Conservation (phyloP, 345 rosid species). For the Linum tenue region DNA sequence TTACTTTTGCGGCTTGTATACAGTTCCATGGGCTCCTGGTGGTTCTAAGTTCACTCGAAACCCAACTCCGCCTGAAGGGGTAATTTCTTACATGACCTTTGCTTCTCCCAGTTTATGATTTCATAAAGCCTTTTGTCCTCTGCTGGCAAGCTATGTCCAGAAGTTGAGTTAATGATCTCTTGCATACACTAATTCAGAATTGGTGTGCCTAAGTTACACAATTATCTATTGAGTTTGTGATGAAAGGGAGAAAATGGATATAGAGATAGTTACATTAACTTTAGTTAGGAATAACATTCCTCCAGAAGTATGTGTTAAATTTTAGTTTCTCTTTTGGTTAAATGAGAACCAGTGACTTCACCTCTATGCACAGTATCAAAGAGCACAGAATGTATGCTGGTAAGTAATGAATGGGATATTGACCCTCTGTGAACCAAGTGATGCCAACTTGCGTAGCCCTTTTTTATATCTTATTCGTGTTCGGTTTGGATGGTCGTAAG, state of each 20-base stretch:
- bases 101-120: not conserved
- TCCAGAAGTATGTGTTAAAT: no score
- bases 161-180: not conserved
- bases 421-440: no score
- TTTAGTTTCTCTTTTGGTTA: not conserved
- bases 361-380: not conserved
- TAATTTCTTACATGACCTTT: conserved; percentile 20
- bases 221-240: no score
- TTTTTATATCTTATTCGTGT: not conserved
- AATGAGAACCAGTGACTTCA: not conserved
- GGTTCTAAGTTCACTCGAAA: conserved; percentile 89
- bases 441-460: not conserved
- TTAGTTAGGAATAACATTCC: no score
- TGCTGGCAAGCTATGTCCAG: not conserved
- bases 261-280: no score
- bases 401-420: no score
- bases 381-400: no score
- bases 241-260: no score
- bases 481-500: not conserved
- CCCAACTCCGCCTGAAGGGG: conserved; percentile 94
- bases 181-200: not conserved
- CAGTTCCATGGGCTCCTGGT: conserved; percentile 99
- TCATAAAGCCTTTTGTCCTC: not conserved
- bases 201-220: not conserved
- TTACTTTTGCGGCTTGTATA: conserved; percentile 18